phyloP scores from a whole-genome alignment of 495 filamentous ascomycete species.

The Podospora tetraspora region DNA sequence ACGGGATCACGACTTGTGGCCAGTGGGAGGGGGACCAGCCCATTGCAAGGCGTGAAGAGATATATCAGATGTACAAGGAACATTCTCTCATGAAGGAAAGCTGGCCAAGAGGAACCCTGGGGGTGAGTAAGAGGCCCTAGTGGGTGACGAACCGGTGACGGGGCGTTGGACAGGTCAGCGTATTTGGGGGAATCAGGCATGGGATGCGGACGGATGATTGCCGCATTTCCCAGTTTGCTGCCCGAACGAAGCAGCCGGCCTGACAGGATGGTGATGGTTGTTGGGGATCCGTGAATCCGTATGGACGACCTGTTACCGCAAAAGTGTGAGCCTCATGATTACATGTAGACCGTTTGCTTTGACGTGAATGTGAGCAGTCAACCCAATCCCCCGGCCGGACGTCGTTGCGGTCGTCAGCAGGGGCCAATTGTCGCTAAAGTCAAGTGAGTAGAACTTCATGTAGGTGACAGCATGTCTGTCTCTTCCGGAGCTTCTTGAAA shows the following conservation, averaged over 20 bases:
- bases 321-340: constrained; percentile 10
- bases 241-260: constrained; percentile 37
- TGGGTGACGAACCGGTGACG: constrained; percentile 18
- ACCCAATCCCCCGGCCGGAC: constrained; percentile 7
- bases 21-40: neutral
- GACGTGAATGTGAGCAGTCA: constrained; percentile 12
- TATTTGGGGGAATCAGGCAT: constrained; percentile 23
- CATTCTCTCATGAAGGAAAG: neutral
- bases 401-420: constrained; percentile 13
- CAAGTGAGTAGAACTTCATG: constrained; percentile 41
- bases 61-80: neutral
- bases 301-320: constrained; percentile 2
- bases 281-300: constrained; percentile 28
- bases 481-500: constrained; percentile 7
- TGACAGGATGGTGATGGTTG: constrained; percentile 20
- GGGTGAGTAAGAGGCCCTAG: constrained; percentile 8
- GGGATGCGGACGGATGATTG: constrained; percentile 30
- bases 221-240: constrained; percentile 42
- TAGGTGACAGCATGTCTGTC: constrained; percentile 23
- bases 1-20: constrained; percentile 3
- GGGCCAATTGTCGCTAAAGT: constrained; percentile 27
- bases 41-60: neutral
- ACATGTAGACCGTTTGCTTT: constrained; percentile 12
- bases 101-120: constrained; percentile 5
- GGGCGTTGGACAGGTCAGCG: constrained; percentile 16